Percentiles rank a stretch among this genome's conserved stretches.
Evolutionary conservation across 2,329 filamentous ascomycete species (phyloP).

Genomic region (Endocalyx cinctus): DNA sequence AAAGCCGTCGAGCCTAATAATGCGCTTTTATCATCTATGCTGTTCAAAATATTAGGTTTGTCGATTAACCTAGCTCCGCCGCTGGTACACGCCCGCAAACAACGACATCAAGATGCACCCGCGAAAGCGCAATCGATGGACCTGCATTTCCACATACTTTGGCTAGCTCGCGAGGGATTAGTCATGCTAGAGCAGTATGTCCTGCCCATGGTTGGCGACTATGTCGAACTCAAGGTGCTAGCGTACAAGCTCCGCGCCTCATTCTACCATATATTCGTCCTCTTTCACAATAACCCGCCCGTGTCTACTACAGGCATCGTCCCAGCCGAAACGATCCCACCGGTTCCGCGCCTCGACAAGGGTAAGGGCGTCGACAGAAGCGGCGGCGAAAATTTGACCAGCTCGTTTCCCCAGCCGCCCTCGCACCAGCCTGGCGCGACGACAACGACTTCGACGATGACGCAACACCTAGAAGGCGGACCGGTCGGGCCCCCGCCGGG

Average conservation of each 20-base stretch:
- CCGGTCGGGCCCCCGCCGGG: conserved; percentile 55
- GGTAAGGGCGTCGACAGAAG: conserved; percentile 37
- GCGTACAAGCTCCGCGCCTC: conserved; percentile 88
- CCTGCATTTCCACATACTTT: conserved; percentile 84
- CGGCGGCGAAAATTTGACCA: conserved; percentile 42
- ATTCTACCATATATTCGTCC: conserved; percentile 93
- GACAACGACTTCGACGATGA: too few relatives aligned
- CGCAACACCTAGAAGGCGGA: conserved; percentile 51
- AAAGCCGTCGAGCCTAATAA: conserved; percentile 73
- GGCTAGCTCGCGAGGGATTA: conserved; percentile 88
- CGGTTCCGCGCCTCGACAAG: conserved; percentile 5
- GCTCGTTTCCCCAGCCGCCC: conserved; percentile 36
- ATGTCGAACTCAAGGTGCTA: conserved; percentile 80
- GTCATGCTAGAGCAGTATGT: conserved; percentile 85
- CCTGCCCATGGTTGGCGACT: conserved; percentile 74
- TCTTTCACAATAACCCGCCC: conserved; percentile 88
- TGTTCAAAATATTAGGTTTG: conserved; percentile 88
- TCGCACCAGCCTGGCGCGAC: conserved; percentile 45
- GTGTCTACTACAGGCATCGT: conserved; percentile 59
- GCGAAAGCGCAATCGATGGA: conserved; percentile 74
- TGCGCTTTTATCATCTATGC: conserved; percentile 70
- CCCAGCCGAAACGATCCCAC: conserved; percentile 37
- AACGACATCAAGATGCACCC: conserved; percentile 76
- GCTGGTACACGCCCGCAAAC: conserved; percentile 75
- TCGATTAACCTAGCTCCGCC: conserved; percentile 84